Percentiles rank a stretch among this genome's conserved stretches.
phyloP scores from a whole-genome alignment of 2,329 filamentous ascomycete species.

The Ophiocordyceps australis region DNA sequence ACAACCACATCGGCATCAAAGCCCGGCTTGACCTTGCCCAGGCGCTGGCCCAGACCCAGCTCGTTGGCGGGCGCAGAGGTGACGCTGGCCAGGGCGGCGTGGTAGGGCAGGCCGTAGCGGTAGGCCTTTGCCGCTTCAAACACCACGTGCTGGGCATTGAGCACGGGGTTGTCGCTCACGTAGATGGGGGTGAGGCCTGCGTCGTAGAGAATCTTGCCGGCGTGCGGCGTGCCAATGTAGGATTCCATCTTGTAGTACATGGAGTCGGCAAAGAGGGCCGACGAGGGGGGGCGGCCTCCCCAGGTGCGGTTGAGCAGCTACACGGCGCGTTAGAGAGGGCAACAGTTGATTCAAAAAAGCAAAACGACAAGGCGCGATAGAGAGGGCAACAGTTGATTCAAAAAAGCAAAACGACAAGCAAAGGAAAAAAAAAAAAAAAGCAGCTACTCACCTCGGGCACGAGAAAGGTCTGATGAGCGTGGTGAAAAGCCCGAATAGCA shows the following conservation, averaged over 20 bases:
- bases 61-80: constrained; percentile 40
- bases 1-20: constrained; percentile 43
- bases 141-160: constrained; percentile 52
- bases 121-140: constrained; percentile 45
- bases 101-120: constrained; percentile 41
- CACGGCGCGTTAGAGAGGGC: constrained; percentile 1
- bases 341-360: too few relatives aligned
- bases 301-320: constrained; percentile 37
- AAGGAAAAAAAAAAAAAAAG: constrained; percentile 4
- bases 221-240: constrained; percentile 44
- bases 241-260: constrained; percentile 57
- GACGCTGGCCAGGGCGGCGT: constrained; percentile 37
- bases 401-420: too few relatives aligned
- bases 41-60: constrained; percentile 34
- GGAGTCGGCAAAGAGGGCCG: constrained; percentile 51
- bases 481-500: constrained; percentile 47
- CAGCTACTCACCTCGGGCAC: constrained; percentile 37
- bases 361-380: constrained; percentile 2
- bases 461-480: constrained; percentile 48
- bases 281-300: constrained; percentile 33
- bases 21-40: constrained; percentile 43
- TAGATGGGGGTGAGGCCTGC: constrained; percentile 47
- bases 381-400: neutral
- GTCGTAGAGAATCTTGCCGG: constrained; percentile 48
- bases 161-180: constrained; percentile 52